Evolutionary conservation across 73 alveolate species (phyloP), one percentile per base, ranked within the genome.

Genomic region (Symbiodinium natans): DNA sequence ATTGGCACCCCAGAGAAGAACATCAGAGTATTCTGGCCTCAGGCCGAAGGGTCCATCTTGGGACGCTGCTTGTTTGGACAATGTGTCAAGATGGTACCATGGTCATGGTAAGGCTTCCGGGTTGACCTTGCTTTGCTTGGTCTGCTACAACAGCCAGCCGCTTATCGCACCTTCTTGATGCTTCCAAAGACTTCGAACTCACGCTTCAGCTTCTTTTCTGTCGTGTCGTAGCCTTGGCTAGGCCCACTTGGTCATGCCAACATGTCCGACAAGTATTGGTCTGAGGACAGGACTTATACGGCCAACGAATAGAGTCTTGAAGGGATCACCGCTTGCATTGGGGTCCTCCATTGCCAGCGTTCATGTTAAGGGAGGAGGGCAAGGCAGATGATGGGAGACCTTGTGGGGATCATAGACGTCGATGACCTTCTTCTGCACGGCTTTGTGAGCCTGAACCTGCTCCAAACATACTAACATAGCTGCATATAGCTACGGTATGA

Each of bases 111-210:
- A n/a, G n/a, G n/a, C n/a, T n/a, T n/a, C n/a, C n/a, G n/a, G n/a
- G n/a, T n/a, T n/a, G n/a, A n/a, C n/a, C n/a, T n/a, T n/a, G n/a
- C n/a, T n/a, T n/a, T n/a, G n/a, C n/a, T n/a, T n/a, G n/a, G n/a
- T n/a, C n/a, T n/a, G n/a, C n/a, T n/a, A n/a, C n/a, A n/a, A n/a
- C n/a, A n/a, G n/a, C n/a, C 38, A 9, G 83, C 15, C 83, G 27
- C n/a, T 5, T 43, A 10, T 39, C 83, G n/a, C 59, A 99, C 99
- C 93, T 99, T 99, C 99, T 99, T 99, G 74, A 99, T 99, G 86
- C 99, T 99, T 42, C 99, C 99, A 73, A 54, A 99, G 87, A 95
- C 96, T 97, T 99, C 99, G 93, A 99, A 99, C 94, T 99, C 99
- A 77, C 94, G 88, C 99, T 99, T 99, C 93, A 99, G 73, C 46